Percentiles rank a stretch among this genome's conserved stretches.
phyloP scores from a whole-genome alignment of 257 asterid genomes.

The Parsonsia alboflavescens region DNA sequence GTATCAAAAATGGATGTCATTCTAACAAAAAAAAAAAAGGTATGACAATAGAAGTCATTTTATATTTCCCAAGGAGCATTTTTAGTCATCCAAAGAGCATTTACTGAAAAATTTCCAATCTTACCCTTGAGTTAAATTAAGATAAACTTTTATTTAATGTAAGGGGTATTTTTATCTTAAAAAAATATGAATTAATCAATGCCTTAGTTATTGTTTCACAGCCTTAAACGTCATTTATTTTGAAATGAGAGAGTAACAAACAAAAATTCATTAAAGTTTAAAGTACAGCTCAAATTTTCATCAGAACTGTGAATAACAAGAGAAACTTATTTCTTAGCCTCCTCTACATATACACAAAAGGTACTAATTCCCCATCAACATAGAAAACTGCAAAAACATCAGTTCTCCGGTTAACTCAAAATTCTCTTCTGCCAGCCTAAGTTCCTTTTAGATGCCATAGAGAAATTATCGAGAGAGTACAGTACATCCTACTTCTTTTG shows the following conservation, averaged over 20 bases:
- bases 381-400: neutral
- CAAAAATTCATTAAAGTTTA: neutral
- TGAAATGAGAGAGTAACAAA: neutral
- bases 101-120: too few relatives aligned
- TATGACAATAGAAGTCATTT: too few relatives aligned
- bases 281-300: neutral
- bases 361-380: neutral
- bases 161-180: too few relatives aligned
- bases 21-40: too few relatives aligned
- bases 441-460: neutral
- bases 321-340: neutral
- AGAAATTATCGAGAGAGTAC: neutral
- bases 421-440: neutral
- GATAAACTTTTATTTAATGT: too few relatives aligned
- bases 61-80: too few relatives aligned
- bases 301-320: neutral
- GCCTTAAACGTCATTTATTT: too few relatives aligned
- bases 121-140: too few relatives aligned
- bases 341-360: neutral
- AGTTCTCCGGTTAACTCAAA: neutral
- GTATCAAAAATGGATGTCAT: too few relatives aligned
- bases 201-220: too few relatives aligned
- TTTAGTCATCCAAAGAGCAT: too few relatives aligned
- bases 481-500: neutral
- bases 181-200: too few relatives aligned